Conservation (phyloP, 2,329 filamentous ascomycete species). For the Lachnellula arida region DNA sequence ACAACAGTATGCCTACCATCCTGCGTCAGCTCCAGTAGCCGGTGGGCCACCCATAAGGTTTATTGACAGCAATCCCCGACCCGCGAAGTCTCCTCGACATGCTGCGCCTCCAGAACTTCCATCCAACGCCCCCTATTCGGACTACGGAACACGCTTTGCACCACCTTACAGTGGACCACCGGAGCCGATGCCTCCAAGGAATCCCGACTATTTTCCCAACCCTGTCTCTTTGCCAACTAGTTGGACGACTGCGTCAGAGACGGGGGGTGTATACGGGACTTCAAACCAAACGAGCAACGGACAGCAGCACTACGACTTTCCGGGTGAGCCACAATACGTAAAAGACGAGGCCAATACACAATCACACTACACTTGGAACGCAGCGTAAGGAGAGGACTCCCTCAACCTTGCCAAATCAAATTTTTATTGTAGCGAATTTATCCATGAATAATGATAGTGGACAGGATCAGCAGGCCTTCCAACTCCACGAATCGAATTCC, state of each 20-base stretch:
- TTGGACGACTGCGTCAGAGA: slow-evolving; percentile 25
- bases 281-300: slow-evolving; percentile 7
- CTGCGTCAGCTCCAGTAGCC: slow-evolving; percentile 12
- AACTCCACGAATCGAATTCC: not conserved
- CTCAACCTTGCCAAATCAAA: not conserved
- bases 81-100: slow-evolving; percentile 31
- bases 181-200: slow-evolving; percentile 19
- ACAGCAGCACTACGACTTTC: slow-evolving; percentile 25
- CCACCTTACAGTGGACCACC: slow-evolving; percentile 17
- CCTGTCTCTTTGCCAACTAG: slow-evolving; percentile 15
- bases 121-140: slow-evolving; percentile 17
- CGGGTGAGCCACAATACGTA: slow-evolving; percentile 16
- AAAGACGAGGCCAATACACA: slow-evolving; percentile 22
- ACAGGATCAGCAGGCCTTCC: not conserved
- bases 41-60: slow-evolving; percentile 18
- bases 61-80: slow-evolving; percentile 30
- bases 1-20: slow-evolving; percentile 19
- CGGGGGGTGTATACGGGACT: slow-evolving; percentile 19
- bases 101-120: slow-evolving; percentile 23
- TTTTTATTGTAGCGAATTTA: not conserved
- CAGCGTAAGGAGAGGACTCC: slow-evolving; percentile 7
- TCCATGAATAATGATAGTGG: not conserved
- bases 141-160: slow-evolving; percentile 23
- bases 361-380: slow-evolving; percentile 29
- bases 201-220: slow-evolving; percentile 22